Evolutionary conservation across 2,329 filamentous ascomycete genomes (phyloP), one percentile per base, ranked within the genome.

Genomic region (Neonectria magnoliae): DNA sequence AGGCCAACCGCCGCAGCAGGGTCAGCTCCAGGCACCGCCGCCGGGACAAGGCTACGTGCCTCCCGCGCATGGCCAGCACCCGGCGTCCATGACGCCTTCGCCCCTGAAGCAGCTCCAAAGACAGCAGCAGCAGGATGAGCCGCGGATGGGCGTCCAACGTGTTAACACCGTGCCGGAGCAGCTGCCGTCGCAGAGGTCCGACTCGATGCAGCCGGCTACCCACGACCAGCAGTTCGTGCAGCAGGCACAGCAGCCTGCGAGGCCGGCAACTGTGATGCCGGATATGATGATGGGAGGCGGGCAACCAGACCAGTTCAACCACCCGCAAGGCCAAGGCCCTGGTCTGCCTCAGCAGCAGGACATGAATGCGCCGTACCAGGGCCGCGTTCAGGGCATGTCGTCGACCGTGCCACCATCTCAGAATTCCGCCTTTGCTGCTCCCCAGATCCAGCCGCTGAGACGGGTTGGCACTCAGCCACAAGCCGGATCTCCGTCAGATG

Each of bases 61-160:
- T 8, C 72, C 72, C 4, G 53, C 51, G 36, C 69, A 67, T 18
- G 72, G 72, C 3, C 64, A 67, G 33, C 71, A 74, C 36, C 72
- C 68, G 5, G 57, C 67, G 2, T 72, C 71, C 2, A 74, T 74
- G 72, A 74, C 72, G 2, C 72, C 72, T 4, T 71, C 72, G 1
- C 69, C 69, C 1, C 47, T 66, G 10, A 33, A 57, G 29, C 71
- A 66, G 18, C 68, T 67, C 27, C 68, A 73, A 36, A 63, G 38
- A 1, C 64, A 56, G 4, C 52, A 54, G 25, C 54, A 53, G 44
- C n/a, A 42, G 25, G 58, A 70, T 1, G 71, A 73, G n/a, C 69
- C 72, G 4, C 63, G 57, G 18, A 59, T 71, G 53, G 64, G 62
- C 1, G 57, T 74, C 22, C 63, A 73, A 22, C 59, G 71, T 16